A percentile compares a stretch with the other conserved stretches of the same genome.
Conservation (phyloP, 257 asterid genomes). For the Solanum pinnatisectum region DNA sequence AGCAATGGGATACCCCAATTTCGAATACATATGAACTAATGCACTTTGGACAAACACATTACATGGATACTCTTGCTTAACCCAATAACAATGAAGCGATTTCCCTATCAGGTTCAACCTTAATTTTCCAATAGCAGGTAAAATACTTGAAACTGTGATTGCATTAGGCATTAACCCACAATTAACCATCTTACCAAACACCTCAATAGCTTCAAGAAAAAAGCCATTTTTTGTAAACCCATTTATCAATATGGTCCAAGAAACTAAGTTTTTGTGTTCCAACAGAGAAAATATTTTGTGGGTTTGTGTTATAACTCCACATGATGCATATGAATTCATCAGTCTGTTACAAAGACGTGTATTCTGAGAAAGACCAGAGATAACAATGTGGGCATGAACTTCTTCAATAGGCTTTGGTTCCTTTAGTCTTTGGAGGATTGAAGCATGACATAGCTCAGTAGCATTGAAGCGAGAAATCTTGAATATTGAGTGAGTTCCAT, state of each 20-base stretch:
- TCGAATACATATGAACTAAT: slow-evolving; percentile 42
- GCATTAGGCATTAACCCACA: slow-evolving; percentile 40
- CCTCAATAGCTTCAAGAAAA: slow-evolving; percentile 31
- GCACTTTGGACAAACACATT: slow-evolving; percentile 50
- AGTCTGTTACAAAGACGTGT: slow-evolving; percentile 39
- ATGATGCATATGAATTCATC: slow-evolving; percentile 44
- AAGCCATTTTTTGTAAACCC: slow-evolving; percentile 42
- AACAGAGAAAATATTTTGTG: slow-evolving; percentile 29
- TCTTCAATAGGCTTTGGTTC: slow-evolving; percentile 32
- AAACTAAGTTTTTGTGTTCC: slow-evolving; percentile 30
- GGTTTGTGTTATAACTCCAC: slow-evolving; percentile 23
- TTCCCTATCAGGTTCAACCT: slow-evolving; percentile 26
- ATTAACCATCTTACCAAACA: slow-evolving; percentile 32
- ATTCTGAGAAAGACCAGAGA: slow-evolving; percentile 25
- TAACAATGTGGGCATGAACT: slow-evolving; percentile 34
- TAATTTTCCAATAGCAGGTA: slow-evolving; percentile 49
- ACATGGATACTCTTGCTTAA: slow-evolving; percentile 7
- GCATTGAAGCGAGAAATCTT: not conserved
- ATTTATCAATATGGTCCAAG: slow-evolving; percentile 52
- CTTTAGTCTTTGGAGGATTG: slow-evolving; percentile 23
- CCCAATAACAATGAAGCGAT: slow-evolving; percentile 52
- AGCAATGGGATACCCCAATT: slow-evolving; percentile 22
- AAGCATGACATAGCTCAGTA: slow-evolving; percentile 11
- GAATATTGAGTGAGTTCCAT: not conserved
- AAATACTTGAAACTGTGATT: slow-evolving; percentile 37